Conservation (phyloP, 106 monocot species). For the Platanthera zijinensis region DNA sequence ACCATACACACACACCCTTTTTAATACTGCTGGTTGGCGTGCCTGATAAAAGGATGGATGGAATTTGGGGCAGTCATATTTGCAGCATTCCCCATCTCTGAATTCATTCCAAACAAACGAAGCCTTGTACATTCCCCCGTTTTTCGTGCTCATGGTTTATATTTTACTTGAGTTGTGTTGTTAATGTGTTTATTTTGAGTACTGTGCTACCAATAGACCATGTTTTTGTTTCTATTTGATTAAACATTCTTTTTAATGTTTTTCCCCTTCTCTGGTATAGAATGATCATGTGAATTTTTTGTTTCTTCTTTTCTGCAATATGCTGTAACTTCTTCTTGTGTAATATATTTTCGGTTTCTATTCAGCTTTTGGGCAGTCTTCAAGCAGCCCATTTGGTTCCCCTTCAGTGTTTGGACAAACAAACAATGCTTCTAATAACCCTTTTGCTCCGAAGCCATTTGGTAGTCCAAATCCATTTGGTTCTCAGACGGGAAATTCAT, state of each 20-base stretch:
- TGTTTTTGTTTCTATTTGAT: not conserved
- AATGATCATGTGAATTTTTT: not conserved
- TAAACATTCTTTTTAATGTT: not conserved
- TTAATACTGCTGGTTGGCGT: too few species aligned
- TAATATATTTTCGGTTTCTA: not conserved
- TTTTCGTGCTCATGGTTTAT: not conserved
- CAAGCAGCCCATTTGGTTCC: constrained; percentile 62
- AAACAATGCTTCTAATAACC: constrained; percentile 36
- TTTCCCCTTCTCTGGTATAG: not conserved
- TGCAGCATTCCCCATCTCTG: too few species aligned
- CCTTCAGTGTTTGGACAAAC: constrained; percentile 65
- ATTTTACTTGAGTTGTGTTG: not conserved
- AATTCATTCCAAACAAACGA: too few species aligned
- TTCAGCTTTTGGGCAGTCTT: constrained; percentile 81
- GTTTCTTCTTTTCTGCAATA: not conserved
- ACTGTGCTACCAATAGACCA: not conserved
- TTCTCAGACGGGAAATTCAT: constrained; percentile 45
- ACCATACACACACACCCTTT: too few species aligned
- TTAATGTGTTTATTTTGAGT: not conserved
- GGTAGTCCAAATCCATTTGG: constrained; percentile 69
- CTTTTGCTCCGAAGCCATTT: constrained; percentile 61
- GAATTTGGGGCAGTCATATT: too few species aligned
- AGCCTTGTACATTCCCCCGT: not conserved
- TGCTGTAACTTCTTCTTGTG: not conserved
- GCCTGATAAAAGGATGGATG: too few species aligned